Base-by-base conservation (phyloP, 2,329 filamentous ascomycete species). In the Aspergillus bombycis region DNA sequence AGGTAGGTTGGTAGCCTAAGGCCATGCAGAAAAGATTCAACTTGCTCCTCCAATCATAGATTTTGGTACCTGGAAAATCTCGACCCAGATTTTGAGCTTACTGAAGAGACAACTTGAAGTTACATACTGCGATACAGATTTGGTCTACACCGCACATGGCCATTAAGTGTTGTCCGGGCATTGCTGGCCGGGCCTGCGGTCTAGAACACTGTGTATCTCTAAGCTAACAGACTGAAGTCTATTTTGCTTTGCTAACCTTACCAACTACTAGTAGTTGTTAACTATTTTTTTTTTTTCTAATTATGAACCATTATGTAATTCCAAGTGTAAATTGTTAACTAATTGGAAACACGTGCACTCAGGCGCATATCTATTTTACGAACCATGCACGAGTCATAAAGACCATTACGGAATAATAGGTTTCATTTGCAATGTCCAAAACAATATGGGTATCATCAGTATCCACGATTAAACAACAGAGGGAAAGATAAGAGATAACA, bases 391-490 rank as follows among this genome's bases (percentile, higher is more conserved):
- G 7, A 38, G 21, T 36, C 11, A 26, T 10, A 30, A 34, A 14
- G 23, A 16, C 19, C 7, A 52, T 30, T 34, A 1, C 14, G 16
- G 19, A 23, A 16, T 11, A 10, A 38, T 21, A 9, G 16, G 21
- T 23, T 6, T 36, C 14, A 38, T 19, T 14, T 21, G 10, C 55
- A 60, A 56, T 14, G 21, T 54, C 21, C 57, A 48, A 16, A 62
- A 45, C 34, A 65, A 55, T 57, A 63, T 61, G 64, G 62, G 60
- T 69, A 71, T 69, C 65, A 62, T 41, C 52, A 41, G 50, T 53
- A 65, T 56, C 50, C 45, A 55, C 57, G 43, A 45, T 46, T 28
- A 32, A 45, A 41, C 57, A 61, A 55, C 54, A 50, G 38, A 58
- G 28, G 28, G n/a, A 59, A 48, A 7, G 7, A 41, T 41, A 41